A percentile compares a stretch with the other conserved stretches of the same genome.
These are phyloP conservation scores for Aegle marmelos DNA, from an alignment of 345 rosid species.

Conservation along the genomic window DNA sequence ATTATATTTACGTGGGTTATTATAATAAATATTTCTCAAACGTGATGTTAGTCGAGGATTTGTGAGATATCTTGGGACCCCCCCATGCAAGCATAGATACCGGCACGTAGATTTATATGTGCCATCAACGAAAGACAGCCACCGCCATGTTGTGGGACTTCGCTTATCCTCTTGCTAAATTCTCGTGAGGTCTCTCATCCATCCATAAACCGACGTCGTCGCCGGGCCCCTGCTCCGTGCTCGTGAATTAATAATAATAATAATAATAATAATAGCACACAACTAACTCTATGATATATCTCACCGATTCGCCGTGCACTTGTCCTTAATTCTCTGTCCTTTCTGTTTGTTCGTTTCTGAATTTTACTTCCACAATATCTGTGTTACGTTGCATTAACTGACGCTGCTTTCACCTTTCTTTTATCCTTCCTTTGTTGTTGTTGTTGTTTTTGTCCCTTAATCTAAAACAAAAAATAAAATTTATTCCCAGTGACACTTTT, in stretches of 20 bases:
- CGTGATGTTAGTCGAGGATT: background rate
- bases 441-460: too few species aligned
- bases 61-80: too few species aligned
- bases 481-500: too few species aligned
- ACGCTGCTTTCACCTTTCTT: background rate
- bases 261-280: background rate
- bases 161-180: too few species aligned
- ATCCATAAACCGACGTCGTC: background rate
- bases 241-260: background rate
- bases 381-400: background rate
- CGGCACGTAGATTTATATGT: background rate
- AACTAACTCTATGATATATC: background rate
- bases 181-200: background rate
- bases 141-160: background rate
- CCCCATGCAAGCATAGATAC: background rate
- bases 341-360: background rate
- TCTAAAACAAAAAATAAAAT: too few species aligned
- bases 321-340: background rate
- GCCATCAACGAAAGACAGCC: slow-evolving; percentile 17
- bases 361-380: background rate
- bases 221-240: background rate
- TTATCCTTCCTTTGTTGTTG: too few species aligned
- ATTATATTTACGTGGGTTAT: background rate
- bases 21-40: background rate
- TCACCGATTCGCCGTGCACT: background rate